Conservation (phyloP, 106 monocot species). For the Apostasia ramifera region DNA sequence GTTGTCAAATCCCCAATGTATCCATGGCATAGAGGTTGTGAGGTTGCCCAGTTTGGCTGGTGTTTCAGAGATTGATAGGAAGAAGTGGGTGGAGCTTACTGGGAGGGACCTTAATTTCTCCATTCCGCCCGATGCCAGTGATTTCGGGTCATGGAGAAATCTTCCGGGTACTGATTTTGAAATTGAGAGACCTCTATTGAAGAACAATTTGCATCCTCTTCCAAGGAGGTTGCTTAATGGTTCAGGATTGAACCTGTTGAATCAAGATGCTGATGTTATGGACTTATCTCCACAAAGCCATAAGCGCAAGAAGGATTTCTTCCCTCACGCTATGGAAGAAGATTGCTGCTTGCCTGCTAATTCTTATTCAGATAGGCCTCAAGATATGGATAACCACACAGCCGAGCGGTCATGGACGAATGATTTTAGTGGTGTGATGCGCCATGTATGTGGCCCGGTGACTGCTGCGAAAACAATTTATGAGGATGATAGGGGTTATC, state of each 20-base stretch:
- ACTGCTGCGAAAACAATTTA: slow-evolving; percentile 66
- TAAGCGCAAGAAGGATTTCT: slow-evolving; percentile 34
- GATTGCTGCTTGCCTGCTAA: slow-evolving; percentile 16
- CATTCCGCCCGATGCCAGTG: slow-evolving; percentile 28
- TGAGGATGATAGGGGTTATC: slow-evolving; percentile 53
- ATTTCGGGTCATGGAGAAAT: slow-evolving; percentile 34
- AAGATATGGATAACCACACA: slow-evolving; percentile 22
- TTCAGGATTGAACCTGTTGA: slow-evolving; percentile 15
- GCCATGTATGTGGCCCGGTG: slow-evolving; percentile 43
- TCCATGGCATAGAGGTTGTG: slow-evolving; percentile 37
- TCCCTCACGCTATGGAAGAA: slow-evolving; percentile 21
- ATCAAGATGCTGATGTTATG: slow-evolving; percentile 21
- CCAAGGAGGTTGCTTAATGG: slow-evolving; percentile 20
- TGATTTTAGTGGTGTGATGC: slow-evolving; percentile 58
- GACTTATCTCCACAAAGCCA: slow-evolving; percentile 17
- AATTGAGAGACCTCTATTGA: slow-evolving; percentile 25
- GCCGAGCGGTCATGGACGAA: slow-evolving; percentile 28
- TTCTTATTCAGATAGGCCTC: slow-evolving; percentile 8
- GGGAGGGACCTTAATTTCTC: slow-evolving; percentile 31
- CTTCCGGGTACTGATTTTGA: slow-evolving; percentile 29
- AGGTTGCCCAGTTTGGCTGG: slow-evolving; percentile 17
- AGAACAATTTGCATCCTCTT: slow-evolving; percentile 2
- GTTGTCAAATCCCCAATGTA: slow-evolving; percentile 34
- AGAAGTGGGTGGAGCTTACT: slow-evolving; percentile 38
- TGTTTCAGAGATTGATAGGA: slow-evolving; percentile 21